Percentiles rank a stretch among this genome's conserved stretches.
phyloP scores from a whole-genome alignment of 371 early-diverging fungal genomes.

The Encephalitozoon romaleae region DNA sequence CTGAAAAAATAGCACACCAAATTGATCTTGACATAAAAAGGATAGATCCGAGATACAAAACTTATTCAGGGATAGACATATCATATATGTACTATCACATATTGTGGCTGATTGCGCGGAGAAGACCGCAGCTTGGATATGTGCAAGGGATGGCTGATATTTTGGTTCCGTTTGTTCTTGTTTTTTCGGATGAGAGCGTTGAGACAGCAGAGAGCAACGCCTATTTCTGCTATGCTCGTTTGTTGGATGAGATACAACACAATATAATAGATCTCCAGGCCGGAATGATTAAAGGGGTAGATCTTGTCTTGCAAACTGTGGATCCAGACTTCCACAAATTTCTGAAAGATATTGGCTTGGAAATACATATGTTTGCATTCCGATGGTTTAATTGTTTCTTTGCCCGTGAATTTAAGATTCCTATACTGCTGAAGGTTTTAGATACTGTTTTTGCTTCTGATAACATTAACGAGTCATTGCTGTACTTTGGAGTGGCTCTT shows the following conservation, averaged over 20 bases:
- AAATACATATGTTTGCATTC: slow-evolving; percentile 91
- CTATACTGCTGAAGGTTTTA: slow-evolving; percentile 83
- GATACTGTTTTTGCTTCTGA: slow-evolving; percentile 73
- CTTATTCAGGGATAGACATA: background rate
- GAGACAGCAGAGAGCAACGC: slow-evolving; percentile 76
- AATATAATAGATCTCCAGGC: slow-evolving; percentile 38
- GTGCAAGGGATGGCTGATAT: slow-evolving; percentile 97
- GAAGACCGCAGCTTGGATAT: slow-evolving; percentile 80
- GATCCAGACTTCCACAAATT: slow-evolving; percentile 57
- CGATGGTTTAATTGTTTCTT: slow-evolving; percentile 96
- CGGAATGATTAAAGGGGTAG: slow-evolving; percentile 20
- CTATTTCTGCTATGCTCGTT: slow-evolving; percentile 82
- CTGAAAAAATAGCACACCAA: slow-evolving; percentile 35
- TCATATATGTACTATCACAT: slow-evolving; percentile 48
- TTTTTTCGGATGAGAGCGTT: slow-evolving; percentile 59
- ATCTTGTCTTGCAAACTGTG: slow-evolving; percentile 15
- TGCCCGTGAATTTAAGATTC: slow-evolving; percentile 79
- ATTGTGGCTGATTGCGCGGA: slow-evolving; percentile 38
- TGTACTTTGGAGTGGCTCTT: slow-evolving; percentile 90
- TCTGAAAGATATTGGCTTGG: slow-evolving; percentile 72
- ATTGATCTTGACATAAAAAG: slow-evolving; percentile 52
- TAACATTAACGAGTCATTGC: slow-evolving; percentile 81
- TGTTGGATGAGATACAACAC: slow-evolving; percentile 83
- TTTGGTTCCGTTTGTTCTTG: slow-evolving; percentile 74
- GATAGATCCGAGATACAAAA: slow-evolving; percentile 18